phyloP scores from a whole-genome alignment of 2,329 filamentous ascomycete species.

The Beauveria bassiana region DNA sequence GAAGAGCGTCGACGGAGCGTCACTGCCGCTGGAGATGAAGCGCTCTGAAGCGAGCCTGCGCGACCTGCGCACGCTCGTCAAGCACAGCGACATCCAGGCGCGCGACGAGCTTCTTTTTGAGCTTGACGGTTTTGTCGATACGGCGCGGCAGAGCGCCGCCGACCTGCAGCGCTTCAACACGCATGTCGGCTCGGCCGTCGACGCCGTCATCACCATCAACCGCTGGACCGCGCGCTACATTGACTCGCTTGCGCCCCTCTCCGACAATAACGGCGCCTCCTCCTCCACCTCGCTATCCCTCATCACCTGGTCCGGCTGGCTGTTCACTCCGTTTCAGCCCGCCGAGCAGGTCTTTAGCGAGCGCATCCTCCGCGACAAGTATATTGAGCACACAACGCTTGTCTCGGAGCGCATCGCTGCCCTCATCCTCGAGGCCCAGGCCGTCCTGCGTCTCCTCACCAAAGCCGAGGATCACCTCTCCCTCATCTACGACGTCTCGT shows the following conservation, averaged over 20 bases:
- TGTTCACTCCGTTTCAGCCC: constrained; percentile 57
- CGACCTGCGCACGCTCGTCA: constrained; percentile 65
- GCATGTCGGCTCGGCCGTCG: constrained; percentile 65
- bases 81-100: constrained; percentile 59
- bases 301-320: constrained; percentile 33
- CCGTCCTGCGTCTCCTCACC: constrained; percentile 56
- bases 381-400: constrained; percentile 62
- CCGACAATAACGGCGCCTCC: constrained; percentile 16
- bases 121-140: constrained; percentile 68
- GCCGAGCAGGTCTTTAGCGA: constrained; percentile 41
- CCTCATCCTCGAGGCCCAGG: constrained; percentile 64
- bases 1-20: constrained; percentile 55
- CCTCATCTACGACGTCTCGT: constrained; percentile 61
- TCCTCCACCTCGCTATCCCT: constrained; percentile 25
- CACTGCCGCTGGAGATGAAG: constrained; percentile 72
- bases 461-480: constrained; percentile 63
- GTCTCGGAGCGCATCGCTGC: constrained; percentile 61
- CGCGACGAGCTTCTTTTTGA: constrained; percentile 66
- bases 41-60: constrained; percentile 65
- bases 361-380: constrained; percentile 60
- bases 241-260: constrained; percentile 45
- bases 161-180: constrained; percentile 70
- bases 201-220: constrained; percentile 67
- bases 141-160: constrained; percentile 53
- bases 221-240: constrained; percentile 66